A percentile compares a stretch with the other conserved stretches of the same genome.
Evolutionary conservation across 192 early-diverging fungal genomes (phyloP).

Genomic region (Polychytrium aggregatum): DNA sequence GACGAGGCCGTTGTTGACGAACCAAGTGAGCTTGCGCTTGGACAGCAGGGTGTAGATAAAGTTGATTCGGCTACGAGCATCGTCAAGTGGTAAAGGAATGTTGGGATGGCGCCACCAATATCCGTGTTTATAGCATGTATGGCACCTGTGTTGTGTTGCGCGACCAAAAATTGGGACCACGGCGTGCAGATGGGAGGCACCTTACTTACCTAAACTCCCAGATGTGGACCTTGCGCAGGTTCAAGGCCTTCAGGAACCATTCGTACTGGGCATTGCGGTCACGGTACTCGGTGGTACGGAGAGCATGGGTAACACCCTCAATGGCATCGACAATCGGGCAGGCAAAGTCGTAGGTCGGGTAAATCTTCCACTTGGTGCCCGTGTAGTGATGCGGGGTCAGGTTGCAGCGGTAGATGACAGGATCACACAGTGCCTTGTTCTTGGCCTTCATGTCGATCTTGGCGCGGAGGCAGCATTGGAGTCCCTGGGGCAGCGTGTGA

Average conservation of each 20-base stretch:
- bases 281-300: slow-evolving; percentile 95
- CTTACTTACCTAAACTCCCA: slow-evolving; percentile 68
- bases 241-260: slow-evolving; percentile 86
- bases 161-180: no score
- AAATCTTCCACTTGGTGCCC: slow-evolving; percentile 89
- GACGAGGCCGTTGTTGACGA: slow-evolving; percentile 79
- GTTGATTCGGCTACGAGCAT: slow-evolving; percentile 68
- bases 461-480: slow-evolving; percentile 79
- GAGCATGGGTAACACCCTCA: slow-evolving; percentile 96
- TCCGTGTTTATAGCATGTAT: slow-evolving; percentile 6
- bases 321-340: slow-evolving; percentile 92
- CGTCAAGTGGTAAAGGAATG: no score
- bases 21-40: slow-evolving; percentile 96
- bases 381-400: slow-evolving; percentile 79
- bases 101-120: neutral
- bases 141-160: no score
- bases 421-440: slow-evolving; percentile 94
- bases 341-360: slow-evolving; percentile 97
- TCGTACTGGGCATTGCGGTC: slow-evolving; percentile 94
- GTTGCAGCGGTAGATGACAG: slow-evolving; percentile 93
- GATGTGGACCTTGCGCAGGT: slow-evolving; percentile 78
- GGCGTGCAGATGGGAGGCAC: no score
- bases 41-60: slow-evolving; percentile 97
- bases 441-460: slow-evolving; percentile 82
- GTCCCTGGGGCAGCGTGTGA: slow-evolving; percentile 35